Evolutionary conservation across 2,329 filamentous ascomycete species (phyloP).

Genomic region (Sporothrix protearum): DNA sequence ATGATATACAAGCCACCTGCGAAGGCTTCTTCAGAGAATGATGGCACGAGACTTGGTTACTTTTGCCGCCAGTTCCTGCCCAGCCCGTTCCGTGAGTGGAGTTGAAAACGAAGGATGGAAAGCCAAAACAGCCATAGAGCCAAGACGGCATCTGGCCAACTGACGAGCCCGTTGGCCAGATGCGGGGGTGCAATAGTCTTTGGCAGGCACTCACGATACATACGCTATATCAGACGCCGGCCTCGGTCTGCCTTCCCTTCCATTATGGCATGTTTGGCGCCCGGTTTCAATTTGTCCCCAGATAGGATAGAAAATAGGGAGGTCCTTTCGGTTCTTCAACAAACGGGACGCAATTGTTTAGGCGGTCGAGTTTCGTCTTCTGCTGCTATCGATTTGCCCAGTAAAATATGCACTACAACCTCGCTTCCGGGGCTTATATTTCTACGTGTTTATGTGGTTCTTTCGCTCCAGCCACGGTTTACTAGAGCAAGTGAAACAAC

Average conservation of each 20-base stretch:
- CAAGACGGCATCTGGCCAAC: conserved; percentile 11
- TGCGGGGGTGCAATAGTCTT: not conserved
- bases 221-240: not conserved
- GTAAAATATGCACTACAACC: not conserved
- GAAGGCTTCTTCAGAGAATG: not conserved
- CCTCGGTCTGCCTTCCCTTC: not conserved
- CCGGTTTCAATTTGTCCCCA: not conserved
- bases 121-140: conserved; percentile 7
- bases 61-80: not conserved
- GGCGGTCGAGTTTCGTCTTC: not conserved
- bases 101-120: not conserved
- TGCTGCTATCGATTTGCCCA: not conserved
- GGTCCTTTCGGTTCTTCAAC: conserved; percentile 9
- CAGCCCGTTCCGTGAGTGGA: not conserved
- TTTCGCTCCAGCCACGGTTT: not conserved
- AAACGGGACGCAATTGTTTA: not conserved
- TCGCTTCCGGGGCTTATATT: not conserved
- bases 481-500: not conserved
- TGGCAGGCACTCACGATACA: not conserved
- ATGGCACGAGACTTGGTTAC: not conserved
- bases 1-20: too few species aligned
- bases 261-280: not conserved
- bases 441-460: too few species aligned
- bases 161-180: conserved; percentile 16
- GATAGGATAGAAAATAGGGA: not conserved